phyloP scores from a whole-genome alignment of 2,329 filamentous ascomycete genomes.

The Bipolaris cookei region DNA sequence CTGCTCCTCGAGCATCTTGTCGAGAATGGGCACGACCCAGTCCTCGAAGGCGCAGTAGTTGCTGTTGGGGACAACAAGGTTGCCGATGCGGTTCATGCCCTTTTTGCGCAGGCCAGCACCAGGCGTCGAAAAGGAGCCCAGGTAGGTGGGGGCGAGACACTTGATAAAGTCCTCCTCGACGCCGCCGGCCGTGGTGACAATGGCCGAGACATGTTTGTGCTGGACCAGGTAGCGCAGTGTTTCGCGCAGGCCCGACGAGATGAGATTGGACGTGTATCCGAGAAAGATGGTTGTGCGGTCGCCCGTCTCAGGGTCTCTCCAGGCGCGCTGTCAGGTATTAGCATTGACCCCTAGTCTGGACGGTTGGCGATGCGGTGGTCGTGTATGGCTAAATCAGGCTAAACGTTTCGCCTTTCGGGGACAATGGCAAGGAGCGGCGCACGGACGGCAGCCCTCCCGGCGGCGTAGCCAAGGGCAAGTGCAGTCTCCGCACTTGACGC shows the following conservation, averaged over 20 bases:
- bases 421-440: slow-evolving; percentile 16
- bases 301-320: slow-evolving; percentile 78
- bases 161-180: slow-evolving; percentile 99
- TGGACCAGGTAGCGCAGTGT: slow-evolving; percentile 91
- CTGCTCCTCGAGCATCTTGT: slow-evolving; percentile 91
- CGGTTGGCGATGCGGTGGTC: slow-evolving; percentile 26
- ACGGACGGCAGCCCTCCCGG: slow-evolving; percentile 29
- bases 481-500: slow-evolving; percentile 30
- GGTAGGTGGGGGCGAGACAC: slow-evolving; percentile 91
- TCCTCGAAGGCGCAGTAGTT: slow-evolving; percentile 99
- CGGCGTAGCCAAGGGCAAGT: slow-evolving; percentile 18
- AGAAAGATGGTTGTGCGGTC: slow-evolving; percentile 91
- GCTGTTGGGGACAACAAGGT: slow-evolving; percentile 91
- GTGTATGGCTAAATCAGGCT: slow-evolving; percentile 41
- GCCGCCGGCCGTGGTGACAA: slow-evolving; percentile 94
- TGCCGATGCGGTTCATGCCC: slow-evolving; percentile 94
- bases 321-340: slow-evolving; percentile 66
- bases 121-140: slow-evolving; percentile 79
- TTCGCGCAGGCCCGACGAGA: slow-evolving; percentile 91
- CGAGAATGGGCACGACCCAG: slow-evolving; percentile 95
- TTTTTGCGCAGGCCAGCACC: slow-evolving; percentile 80
- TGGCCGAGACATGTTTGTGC: slow-evolving; percentile 88
- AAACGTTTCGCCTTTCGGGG: slow-evolving; percentile 35
- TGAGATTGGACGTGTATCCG: slow-evolving; percentile 96
- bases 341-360: slow-evolving; percentile 25